phyloP scores from a whole-genome alignment of 1,284 basidiomycete genomes.

The Acaromyces ingoldii region DNA sequence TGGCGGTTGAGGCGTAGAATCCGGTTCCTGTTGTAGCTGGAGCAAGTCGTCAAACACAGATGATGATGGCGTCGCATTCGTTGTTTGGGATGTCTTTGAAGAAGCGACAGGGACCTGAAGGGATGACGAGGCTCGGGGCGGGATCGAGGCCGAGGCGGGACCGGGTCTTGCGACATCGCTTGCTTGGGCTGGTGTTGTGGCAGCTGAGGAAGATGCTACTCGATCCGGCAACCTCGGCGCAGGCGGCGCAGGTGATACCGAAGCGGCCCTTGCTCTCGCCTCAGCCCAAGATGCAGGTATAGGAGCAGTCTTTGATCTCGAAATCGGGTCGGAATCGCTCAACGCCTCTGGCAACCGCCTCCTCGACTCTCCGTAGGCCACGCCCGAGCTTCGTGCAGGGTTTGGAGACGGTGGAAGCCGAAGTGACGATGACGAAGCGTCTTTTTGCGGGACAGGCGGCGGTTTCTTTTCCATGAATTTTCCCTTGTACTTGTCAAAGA shows the following conservation, averaged over 20 bases:
- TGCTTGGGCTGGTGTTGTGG: slow-evolving; percentile 10
- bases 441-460: slow-evolving; percentile 36
- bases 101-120: slow-evolving; percentile 10
- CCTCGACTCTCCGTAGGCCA: too few species aligned
- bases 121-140: not conserved
- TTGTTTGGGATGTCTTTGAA: too few species aligned
- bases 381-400: too few species aligned
- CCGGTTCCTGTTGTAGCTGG: slow-evolving; percentile 12
- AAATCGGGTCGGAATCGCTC: too few species aligned
- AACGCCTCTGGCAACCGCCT: too few species aligned
- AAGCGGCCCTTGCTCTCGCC: slow-evolving; percentile 20
- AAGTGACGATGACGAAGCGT: slow-evolving; percentile 4
- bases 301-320: slow-evolving; percentile 22
- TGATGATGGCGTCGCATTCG: slow-evolving; percentile 14
- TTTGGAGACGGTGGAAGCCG: too few species aligned
- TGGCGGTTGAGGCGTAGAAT: slow-evolving; percentile 18
- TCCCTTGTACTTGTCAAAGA: slow-evolving; percentile 60
- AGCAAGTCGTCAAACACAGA: slow-evolving; percentile 33
- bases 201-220: not conserved
- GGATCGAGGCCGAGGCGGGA: slow-evolving; percentile 3
- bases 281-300: slow-evolving; percentile 33
- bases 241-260: not conserved
- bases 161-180: slow-evolving; percentile 5
- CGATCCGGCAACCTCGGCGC: slow-evolving; percentile 11
- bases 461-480: slow-evolving; percentile 32